These are phyloP conservation scores for Tylopilus orsonianus DNA, from an alignment of 1,284 basidiomycete genomes.

Conservation along the genomic window DNA sequence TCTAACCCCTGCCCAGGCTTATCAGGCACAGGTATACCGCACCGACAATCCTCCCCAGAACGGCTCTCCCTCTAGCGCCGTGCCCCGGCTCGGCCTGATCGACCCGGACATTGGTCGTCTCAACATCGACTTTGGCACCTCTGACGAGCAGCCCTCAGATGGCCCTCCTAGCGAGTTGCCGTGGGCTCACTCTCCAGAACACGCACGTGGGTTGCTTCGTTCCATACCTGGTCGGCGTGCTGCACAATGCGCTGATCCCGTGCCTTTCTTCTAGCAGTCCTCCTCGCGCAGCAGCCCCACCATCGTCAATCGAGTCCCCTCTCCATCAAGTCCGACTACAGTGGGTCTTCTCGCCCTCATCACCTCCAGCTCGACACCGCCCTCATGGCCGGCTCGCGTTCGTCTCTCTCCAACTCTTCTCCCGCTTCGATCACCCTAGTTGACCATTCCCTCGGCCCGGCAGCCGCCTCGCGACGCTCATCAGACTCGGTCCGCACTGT, in stretches of 20 bases:
- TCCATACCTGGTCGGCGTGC: conserved; percentile 28
- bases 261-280: conserved; percentile 24
- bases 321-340: conserved; percentile 31
- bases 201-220: conserved; percentile 33
- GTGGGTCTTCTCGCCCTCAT: conserved; percentile 38
- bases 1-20: conserved; percentile 74
- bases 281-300: conserved; percentile 25
- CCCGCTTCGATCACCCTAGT: conserved; percentile 54
- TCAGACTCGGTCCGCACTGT: conserved; percentile 55
- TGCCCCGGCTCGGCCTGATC: conserved; percentile 51
- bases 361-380: conserved; percentile 51
- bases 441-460: conserved; percentile 39
- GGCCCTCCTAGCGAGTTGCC: conserved; percentile 59
- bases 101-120: conserved; percentile 52
- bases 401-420: conserved; percentile 47
- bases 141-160: conserved; percentile 39
- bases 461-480: conserved; percentile 43
- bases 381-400: conserved; percentile 33
- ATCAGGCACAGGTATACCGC: conserved; percentile 70
- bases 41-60: conserved; percentile 40
- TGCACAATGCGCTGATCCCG: conserved; percentile 33
- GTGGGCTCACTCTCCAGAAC: conserved; percentile 48
- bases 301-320: conserved; percentile 38
- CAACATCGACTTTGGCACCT: conserved; percentile 53
- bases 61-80: conserved; percentile 24